A percentile compares a stretch with the other conserved stretches of the same genome.
phyloP scores from a whole-genome alignment of 1,139 yeast species.

The Keqinozyma sinolaborantium region DNA sequence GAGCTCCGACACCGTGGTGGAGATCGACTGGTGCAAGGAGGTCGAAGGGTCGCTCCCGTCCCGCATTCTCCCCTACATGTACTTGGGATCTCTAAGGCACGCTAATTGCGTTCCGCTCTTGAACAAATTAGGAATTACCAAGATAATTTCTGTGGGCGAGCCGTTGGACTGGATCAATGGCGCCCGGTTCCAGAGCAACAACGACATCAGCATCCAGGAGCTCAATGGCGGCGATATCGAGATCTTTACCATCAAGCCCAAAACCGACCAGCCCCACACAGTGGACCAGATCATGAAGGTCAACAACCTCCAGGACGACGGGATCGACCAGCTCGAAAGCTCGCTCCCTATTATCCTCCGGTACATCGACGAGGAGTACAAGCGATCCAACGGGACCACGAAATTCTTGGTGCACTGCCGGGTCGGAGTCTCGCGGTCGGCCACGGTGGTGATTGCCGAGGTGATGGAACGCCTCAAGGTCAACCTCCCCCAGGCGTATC shows the following conservation, averaged over 20 bases:
- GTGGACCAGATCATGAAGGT: conserved; percentile 40
- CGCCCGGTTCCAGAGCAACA: conserved; percentile 21
- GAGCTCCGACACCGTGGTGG: conserved; percentile 1
- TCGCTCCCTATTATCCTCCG: conserved; percentile 34
- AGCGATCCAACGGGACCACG: conserved; percentile 22
- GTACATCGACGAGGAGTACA: conserved; percentile 32
- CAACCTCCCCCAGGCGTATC: conserved; percentile 39
- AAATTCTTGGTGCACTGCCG: conserved; percentile 45
- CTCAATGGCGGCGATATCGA: conserved; percentile 32
- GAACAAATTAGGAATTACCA: conserved; percentile 61
- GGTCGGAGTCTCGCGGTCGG: conserved; percentile 50
- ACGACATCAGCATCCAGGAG: conserved; percentile 22
- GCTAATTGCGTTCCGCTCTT: conserved; percentile 72
- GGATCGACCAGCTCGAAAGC: conserved; percentile 38
- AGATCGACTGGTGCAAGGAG: conserved; percentile 36
- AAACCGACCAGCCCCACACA: conserved; percentile 8
- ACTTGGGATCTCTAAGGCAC: conserved; percentile 80
- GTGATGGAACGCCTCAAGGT: conserved; percentile 39
- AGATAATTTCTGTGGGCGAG: conserved; percentile 88
- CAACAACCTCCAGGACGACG: conserved; percentile 46
- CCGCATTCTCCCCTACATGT: conserved; percentile 75
- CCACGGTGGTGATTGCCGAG: conserved; percentile 49
- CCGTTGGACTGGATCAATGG: conserved; percentile 57
- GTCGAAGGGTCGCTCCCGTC: conserved; percentile 69
- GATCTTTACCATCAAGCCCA: conserved; percentile 22